Conservation (phyloP, 2,329 filamentous ascomycete genomes). For the Penicillium italicum region DNA sequence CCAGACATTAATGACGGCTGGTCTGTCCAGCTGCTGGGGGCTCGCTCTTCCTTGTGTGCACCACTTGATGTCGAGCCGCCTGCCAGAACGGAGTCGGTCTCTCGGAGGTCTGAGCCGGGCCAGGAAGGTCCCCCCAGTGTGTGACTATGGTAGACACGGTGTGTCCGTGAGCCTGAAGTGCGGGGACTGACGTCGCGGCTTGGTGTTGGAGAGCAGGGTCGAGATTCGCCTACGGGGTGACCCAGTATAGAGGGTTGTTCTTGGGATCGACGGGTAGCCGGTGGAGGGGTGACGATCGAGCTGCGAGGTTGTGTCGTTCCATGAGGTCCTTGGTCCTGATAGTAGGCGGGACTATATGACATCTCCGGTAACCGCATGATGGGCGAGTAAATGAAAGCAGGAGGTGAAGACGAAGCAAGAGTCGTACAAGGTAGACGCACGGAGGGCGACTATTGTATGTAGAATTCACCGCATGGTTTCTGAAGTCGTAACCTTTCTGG, state of each 20-base stretch:
- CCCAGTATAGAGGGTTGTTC: constrained; percentile 18
- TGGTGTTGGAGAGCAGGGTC: constrained; percentile 13
- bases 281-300: constrained; percentile 20
- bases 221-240: constrained; percentile 8
- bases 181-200: constrained; percentile 19
- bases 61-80: constrained; percentile 27
- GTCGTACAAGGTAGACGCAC: constrained; percentile 22
- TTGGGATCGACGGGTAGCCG: constrained; percentile 18
- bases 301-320: constrained; percentile 21
- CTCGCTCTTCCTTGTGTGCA: constrained; percentile 30
- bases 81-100: constrained; percentile 23
- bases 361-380: constrained; percentile 35
- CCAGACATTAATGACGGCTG: constrained; percentile 36
- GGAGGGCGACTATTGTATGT: constrained; percentile 17
- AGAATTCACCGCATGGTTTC: constrained; percentile 24
- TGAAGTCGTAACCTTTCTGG: constrained; percentile 1
- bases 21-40: constrained; percentile 32
- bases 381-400: constrained; percentile 11
- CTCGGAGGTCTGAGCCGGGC: constrained; percentile 19
- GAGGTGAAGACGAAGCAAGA: constrained; percentile 8
- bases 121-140: constrained; percentile 17
- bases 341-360: constrained; percentile 37
- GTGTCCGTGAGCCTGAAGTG: constrained; percentile 26
- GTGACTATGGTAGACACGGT: constrained; percentile 15
- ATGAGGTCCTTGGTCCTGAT: constrained; percentile 28